These are phyloP conservation scores for Phyllosticta ampelicida DNA, from an alignment of 2,329 filamentous ascomycete genomes.

Conservation along the genomic window DNA sequence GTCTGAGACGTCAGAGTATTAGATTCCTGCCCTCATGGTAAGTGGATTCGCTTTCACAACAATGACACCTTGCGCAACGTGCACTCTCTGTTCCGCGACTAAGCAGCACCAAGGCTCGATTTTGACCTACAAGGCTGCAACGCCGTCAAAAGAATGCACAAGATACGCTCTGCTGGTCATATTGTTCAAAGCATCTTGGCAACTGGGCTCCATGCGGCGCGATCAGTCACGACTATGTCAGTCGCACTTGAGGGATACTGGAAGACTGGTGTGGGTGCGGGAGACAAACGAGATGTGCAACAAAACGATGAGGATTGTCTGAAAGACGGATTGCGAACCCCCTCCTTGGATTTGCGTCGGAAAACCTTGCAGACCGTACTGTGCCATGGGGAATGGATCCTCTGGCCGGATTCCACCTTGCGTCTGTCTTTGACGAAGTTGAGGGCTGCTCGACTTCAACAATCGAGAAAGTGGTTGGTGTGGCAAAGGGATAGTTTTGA, in stretches of 20 bases:
- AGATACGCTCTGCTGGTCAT: neutral
- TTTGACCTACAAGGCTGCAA: neutral
- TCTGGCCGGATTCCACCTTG: constrained; percentile 47
- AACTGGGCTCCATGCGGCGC: neutral
- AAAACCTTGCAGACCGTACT: constrained; percentile 21
- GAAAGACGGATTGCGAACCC: constrained; percentile 22
- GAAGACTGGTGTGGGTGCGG: constrained; percentile 16
- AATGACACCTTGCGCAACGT: constrained; percentile 34
- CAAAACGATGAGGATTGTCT: neutral
- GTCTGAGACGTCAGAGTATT: constrained; percentile 20
- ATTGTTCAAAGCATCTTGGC: neutral
- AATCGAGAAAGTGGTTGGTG: constrained; percentile 13
- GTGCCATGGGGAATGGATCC: constrained; percentile 44
- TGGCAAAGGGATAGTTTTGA: constrained; percentile 37
- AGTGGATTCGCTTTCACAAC: constrained; percentile 40
- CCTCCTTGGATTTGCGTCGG: constrained; percentile 31
- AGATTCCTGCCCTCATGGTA: constrained; percentile 38
- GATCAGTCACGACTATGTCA: neutral
- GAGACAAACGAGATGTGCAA: constrained; percentile 10
- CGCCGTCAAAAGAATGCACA: neutral
- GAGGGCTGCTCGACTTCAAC: neutral
- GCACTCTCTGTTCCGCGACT: constrained; percentile 32
- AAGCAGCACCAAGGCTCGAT: constrained; percentile 12
- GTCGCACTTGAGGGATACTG: constrained; percentile 18
- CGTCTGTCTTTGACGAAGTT: constrained; percentile 15